phyloP scores from a whole-genome alignment of 116 monocot species.

The Trichopus zeylanicus region DNA sequence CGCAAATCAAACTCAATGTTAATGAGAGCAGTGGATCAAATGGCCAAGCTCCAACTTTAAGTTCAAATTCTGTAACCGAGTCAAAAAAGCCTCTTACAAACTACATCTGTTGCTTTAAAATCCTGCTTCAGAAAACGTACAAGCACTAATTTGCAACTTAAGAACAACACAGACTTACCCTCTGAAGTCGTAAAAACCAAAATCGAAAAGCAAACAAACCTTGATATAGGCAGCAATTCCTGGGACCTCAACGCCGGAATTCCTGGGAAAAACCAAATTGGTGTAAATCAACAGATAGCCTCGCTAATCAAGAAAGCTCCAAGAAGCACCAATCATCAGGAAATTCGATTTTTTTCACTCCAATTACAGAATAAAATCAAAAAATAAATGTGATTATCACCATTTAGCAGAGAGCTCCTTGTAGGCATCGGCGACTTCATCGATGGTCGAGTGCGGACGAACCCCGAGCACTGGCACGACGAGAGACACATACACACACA shows the following conservation, averaged over 20 bases:
- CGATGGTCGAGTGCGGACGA: conserved; percentile 32
- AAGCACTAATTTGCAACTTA: too few species aligned
- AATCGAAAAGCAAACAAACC: too few species aligned
- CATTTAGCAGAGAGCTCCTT: conserved; percentile 41
- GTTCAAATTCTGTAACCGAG: neutral
- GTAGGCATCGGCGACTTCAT: conserved; percentile 55
- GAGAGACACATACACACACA: neutral
- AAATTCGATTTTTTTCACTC: neutral
- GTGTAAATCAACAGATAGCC: too few species aligned
- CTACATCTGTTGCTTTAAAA: neutral
- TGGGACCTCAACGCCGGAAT: too few species aligned
- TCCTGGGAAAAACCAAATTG: too few species aligned
- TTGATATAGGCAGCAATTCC: too few species aligned
- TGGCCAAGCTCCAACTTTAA: neutral
- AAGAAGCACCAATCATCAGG: neutral
- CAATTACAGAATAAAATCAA: neutral
- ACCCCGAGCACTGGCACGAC: conserved; percentile 49
- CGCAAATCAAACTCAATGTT: neutral
- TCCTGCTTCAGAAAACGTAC: neutral
- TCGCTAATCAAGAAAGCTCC: neutral
- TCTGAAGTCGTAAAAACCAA: too few species aligned
- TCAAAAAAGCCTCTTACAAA: neutral
- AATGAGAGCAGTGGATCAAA: neutral
- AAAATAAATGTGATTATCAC: conserved; percentile 13
- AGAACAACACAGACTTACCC: too few species aligned